Evolutionary conservation across 768 basidiomycete genomes (phyloP).

Genomic region (Naganishia kalamii): DNA sequence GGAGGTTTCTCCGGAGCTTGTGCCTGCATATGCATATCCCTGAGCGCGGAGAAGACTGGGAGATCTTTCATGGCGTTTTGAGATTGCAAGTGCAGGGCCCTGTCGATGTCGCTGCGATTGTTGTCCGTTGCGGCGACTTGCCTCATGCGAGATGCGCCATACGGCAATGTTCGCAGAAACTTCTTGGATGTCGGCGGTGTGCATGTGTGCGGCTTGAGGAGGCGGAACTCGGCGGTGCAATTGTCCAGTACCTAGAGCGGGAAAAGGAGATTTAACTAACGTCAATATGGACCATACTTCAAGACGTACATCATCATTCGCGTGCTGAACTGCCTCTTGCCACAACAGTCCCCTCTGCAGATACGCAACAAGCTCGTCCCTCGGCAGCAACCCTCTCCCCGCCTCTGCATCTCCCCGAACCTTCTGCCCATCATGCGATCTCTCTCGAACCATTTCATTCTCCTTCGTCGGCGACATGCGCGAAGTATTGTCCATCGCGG

Average conservation of each 20-base stretch:
- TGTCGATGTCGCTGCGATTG: background rate
- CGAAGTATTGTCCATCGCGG: conserved; percentile 12
- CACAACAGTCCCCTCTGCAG: conserved; percentile 42
- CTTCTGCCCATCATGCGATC: conserved; percentile 9
- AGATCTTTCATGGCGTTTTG: conserved; percentile 3
- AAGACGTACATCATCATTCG: conserved; percentile 25
- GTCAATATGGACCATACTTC: background rate
- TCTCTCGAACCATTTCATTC: conserved; percentile 10
- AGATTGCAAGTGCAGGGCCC: background rate
- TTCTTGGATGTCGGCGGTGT: conserved; percentile 13
- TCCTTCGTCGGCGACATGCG: conserved; percentile 4
- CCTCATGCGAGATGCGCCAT: background rate
- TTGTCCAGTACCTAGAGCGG: background rate
- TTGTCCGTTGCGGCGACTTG: background rate
- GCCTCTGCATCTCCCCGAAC: conserved; percentile 30
- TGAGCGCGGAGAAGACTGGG: conserved; percentile 8
- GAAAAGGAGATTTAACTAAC: background rate
- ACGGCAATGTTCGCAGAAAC: background rate
- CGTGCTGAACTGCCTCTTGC: conserved; percentile 41
- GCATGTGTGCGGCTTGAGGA: conserved; percentile 11
- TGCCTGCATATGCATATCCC: conserved; percentile 15
- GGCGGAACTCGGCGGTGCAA: conserved; percentile 3
- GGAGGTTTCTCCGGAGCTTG: background rate
- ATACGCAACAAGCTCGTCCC: conserved; percentile 40
- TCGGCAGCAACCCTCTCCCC: conserved; percentile 29